A percentile compares a stretch with the other conserved stretches of the same genome.
phyloP scores from a whole-genome alignment of 2,329 filamentous ascomycete genomes.

The Tolypocladium guangdongense region DNA sequence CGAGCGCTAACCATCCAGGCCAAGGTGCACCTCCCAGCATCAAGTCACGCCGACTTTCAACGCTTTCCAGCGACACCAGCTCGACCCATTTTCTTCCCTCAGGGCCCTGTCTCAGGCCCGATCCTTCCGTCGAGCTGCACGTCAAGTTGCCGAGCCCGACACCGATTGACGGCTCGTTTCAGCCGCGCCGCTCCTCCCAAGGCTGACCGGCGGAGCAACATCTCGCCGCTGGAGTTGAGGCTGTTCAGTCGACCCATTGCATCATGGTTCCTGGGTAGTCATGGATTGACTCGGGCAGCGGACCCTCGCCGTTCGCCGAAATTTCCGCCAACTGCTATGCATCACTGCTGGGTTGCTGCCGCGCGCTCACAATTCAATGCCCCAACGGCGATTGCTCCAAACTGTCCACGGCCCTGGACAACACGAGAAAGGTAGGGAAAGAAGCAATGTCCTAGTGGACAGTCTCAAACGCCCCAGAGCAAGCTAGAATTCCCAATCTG shows the following conservation, averaged over 20 bases:
- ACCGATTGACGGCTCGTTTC: neutral
- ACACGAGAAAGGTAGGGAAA: neutral
- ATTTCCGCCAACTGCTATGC: no score
- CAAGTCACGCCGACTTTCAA: neutral
- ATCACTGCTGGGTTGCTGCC: neutral
- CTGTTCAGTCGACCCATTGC: neutral
- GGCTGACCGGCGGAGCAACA: neutral
- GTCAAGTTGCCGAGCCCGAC: neutral
- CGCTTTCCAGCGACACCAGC: neutral
- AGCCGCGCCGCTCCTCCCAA: neutral
- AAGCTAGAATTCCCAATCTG: constrained; percentile 26
- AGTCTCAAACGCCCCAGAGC: neutral
- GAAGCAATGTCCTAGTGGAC: neutral
- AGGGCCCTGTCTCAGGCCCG: neutral
- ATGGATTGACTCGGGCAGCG: neutral
- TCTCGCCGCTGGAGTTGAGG: neutral
- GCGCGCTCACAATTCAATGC: neutral
- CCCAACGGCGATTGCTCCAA: neutral
- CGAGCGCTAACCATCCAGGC: neutral
- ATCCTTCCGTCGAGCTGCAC: neutral
- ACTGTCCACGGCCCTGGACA: neutral
- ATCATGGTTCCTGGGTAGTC: neutral
- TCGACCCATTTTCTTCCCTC: neutral
- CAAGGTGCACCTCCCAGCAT: neutral
- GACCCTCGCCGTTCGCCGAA: no score